phyloP scores from a whole-genome alignment of 768 basidiomycete genomes.

The Leccinellum albellum region DNA sequence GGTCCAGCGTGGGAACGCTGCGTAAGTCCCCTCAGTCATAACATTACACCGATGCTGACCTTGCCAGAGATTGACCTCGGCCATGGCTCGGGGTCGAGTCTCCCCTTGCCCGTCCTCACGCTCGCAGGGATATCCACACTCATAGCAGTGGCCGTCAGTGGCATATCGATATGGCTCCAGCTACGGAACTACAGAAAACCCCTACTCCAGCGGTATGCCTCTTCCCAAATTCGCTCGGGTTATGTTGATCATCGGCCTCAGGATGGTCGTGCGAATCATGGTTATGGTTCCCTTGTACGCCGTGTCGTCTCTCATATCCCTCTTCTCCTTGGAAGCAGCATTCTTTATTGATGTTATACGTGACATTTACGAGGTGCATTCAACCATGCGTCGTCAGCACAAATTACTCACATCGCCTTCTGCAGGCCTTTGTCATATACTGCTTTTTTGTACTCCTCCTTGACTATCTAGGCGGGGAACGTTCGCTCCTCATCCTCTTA shows the following conservation, averaged over 20 bases:
- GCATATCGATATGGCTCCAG: conserved; percentile 73
- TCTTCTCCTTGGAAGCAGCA: conserved; percentile 91
- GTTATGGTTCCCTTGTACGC: conserved; percentile 95
- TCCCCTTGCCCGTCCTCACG: conserved; percentile 53
- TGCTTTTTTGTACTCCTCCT: conserved; percentile 84
- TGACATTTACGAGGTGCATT: conserved; percentile 89
- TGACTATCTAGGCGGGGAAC: conserved; percentile 87
- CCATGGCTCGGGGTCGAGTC: conserved; percentile 56
- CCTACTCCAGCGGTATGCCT: conserved; percentile 62
- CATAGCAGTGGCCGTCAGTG: conserved; percentile 69
- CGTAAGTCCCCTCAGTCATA: background rate
- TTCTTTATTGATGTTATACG: conserved; percentile 94
- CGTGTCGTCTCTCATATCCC: conserved; percentile 83
- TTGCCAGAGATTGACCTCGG: conserved; percentile 23
- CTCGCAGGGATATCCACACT: conserved; percentile 61
- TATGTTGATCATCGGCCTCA: conserved; percentile 25
- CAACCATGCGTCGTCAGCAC: background rate
- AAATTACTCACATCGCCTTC: background rate
- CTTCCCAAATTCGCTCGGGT: background rate
- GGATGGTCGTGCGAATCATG: conserved; percentile 94
- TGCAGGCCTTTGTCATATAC: conserved; percentile 89
- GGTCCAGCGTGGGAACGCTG: background rate
- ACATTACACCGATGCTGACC: conserved; percentile 3
- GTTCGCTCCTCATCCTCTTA: conserved; percentile 85
- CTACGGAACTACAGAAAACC: conserved; percentile 86